Conservation (phyloP, 805 yeast genomes). For the Candida corydali region DNA sequence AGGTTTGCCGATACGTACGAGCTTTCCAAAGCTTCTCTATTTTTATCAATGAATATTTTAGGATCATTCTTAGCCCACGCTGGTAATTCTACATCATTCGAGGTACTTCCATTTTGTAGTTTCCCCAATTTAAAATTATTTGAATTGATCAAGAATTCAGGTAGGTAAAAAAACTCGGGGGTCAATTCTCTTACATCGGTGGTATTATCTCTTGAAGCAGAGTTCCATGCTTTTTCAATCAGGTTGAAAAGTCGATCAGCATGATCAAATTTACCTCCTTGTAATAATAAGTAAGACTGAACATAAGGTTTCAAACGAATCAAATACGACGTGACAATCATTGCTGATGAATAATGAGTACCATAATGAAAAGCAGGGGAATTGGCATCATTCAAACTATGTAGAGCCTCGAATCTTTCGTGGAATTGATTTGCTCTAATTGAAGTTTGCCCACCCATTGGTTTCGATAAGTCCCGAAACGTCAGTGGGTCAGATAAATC, state of each 20-base stretch:
- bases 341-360: slow-evolving; percentile 89
- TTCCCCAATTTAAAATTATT: slow-evolving; percentile 69
- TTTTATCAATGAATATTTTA: slow-evolving; percentile 63
- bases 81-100: slow-evolving; percentile 67
- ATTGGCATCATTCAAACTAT: slow-evolving; percentile 50
- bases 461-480: slow-evolving; percentile 75
- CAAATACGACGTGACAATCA: slow-evolving; percentile 82
- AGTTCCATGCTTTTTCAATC: slow-evolving; percentile 72
- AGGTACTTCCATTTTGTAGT: slow-evolving; percentile 56
- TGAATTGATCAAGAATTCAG: slow-evolving; percentile 68
- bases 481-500: slow-evolving; percentile 59
- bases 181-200: slow-evolving; percentile 85
- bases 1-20: slow-evolving; percentile 72
- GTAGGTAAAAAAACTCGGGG: slow-evolving; percentile 81
- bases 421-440: slow-evolving; percentile 58
- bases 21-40: slow-evolving; percentile 81
- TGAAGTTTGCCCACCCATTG: slow-evolving; percentile 84
- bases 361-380: slow-evolving; percentile 89
- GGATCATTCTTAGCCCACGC: slow-evolving; percentile 85
- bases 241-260: slow-evolving; percentile 81
- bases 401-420: slow-evolving; percentile 70
- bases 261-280: slow-evolving; percentile 87
- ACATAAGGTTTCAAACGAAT: slow-evolving; percentile 79
- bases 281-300: slow-evolving; percentile 70
- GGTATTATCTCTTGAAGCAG: slow-evolving; percentile 74